A percentile compares a stretch with the other conserved stretches of the same genome.
Evolutionary conservation across 2,329 filamentous ascomycete genomes (phyloP).

Genomic region (Sclerotinia sclerotiorum): DNA sequence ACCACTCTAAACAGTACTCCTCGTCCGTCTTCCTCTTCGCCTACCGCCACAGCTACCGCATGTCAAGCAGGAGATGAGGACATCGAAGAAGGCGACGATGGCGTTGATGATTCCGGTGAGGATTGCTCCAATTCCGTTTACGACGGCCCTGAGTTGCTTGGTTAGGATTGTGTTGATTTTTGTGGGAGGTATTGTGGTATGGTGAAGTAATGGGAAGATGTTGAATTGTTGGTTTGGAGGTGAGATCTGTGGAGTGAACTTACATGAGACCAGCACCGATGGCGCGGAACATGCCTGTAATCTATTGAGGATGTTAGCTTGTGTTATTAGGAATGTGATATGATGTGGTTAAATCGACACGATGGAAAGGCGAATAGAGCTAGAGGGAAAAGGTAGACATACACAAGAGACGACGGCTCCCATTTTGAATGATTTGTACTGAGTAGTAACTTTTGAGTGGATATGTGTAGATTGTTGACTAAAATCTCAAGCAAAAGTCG

Average conservation of each 20-base stretch:
- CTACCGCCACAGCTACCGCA: conserved; percentile 40
- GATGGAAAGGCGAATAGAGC: background rate
- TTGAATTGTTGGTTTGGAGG: background rate
- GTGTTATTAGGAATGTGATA: conserved; percentile 10
- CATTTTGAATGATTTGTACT: conserved; percentile 35
- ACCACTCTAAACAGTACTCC: conserved; percentile 31
- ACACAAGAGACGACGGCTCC: conserved; percentile 43
- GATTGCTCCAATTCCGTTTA: conserved; percentile 51
- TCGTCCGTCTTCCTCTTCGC: conserved; percentile 29
- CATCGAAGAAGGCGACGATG: conserved; percentile 41
- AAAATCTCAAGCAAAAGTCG: background rate
- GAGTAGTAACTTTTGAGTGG: conserved; percentile 6
- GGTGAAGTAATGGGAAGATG: background rate
- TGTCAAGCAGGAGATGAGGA: conserved; percentile 43
- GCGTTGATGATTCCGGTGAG: conserved; percentile 40
- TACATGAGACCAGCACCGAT: conserved; percentile 41
- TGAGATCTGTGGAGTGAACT: background rate
- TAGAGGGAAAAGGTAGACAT: conserved; percentile 25
- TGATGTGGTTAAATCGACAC: background rate
- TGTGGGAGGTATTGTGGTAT: too few relatives aligned
- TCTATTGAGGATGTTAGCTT: conserved; percentile 30
- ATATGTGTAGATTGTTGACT: background rate
- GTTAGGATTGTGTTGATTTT: background rate
- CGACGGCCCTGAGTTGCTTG: conserved; percentile 44
- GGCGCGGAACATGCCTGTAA: conserved; percentile 38